Conservation (phyloP, 108 stramenopile genomes). For the Skeletonema marinoi region DNA sequence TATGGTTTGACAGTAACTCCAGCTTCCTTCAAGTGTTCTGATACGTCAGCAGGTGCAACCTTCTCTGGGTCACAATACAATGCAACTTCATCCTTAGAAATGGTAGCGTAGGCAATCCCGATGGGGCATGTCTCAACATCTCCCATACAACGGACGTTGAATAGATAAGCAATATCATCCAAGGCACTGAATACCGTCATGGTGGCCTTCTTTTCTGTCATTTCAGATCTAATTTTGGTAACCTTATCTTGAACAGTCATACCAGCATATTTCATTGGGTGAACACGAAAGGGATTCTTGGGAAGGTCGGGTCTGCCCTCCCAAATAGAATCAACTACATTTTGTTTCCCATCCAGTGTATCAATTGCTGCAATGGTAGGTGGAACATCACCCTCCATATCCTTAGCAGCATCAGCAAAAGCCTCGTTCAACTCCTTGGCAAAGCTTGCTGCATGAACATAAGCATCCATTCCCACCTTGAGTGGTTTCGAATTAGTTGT, state of each 20-base stretch:
- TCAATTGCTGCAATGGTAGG: conserved; percentile 61
- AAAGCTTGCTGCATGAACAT: conserved; percentile 79
- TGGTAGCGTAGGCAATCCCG: conserved; percentile 90
- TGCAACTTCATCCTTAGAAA: conserved; percentile 68
- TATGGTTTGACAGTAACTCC: conserved; percentile 69
- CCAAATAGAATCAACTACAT: conserved; percentile 95
- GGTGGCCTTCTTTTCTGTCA: conserved; percentile 78
- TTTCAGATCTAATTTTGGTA: conserved; percentile 61
- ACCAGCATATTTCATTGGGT: conserved; percentile 92
- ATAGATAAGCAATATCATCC: conserved; percentile 96
- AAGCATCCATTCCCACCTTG: conserved; percentile 81
- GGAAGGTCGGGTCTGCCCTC: conserved; percentile 79
- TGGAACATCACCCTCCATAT: conserved; percentile 6
- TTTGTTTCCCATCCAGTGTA: conserved; percentile 55
- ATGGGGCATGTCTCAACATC: conserved; percentile 92
- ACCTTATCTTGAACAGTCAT: conserved; percentile 83
- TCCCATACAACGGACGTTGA: conserved; percentile 91
- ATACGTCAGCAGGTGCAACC: conserved; percentile 54
- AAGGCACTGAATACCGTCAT: conserved; percentile 88
- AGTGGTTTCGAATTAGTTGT: conserved; percentile 31
- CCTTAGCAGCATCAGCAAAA: conserved; percentile 57
- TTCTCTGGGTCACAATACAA: conserved; percentile 81
- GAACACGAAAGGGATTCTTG: conserved; percentile 82
- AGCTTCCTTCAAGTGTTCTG: conserved; percentile 59
- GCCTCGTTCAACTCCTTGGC: conserved; percentile 72